Evolutionary conservation across 495 filamentous ascomycete genomes (phyloP), one percentile per base, ranked within the genome.

Genomic region (Podospora fimiseda): DNA sequence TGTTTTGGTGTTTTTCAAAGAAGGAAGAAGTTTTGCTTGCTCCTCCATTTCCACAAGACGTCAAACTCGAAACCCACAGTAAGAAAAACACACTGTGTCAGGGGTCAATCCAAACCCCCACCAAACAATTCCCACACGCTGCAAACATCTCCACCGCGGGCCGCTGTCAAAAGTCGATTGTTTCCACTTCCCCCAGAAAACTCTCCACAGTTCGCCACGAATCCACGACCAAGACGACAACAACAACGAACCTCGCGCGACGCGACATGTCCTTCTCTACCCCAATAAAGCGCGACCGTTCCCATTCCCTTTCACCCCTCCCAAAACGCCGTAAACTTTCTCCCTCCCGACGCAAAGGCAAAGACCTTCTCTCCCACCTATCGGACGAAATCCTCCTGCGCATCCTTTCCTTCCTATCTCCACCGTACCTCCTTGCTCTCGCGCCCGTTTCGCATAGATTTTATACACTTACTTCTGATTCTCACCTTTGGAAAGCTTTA

Each of bases 351-450:
- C 42, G 19, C 11, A 3, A 13, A 9, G 37, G 49, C 9, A 50
- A 45, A 30, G 78, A 80, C 61, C 58, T 66, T 6, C 59, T 79
- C 36, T 73, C 88, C 23, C 66, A 67, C 18, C 74, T 98, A 47
- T 94, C 90, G 49, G 86, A 96, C 68, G 93, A 98, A 64, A 77
- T 97, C 40, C 77, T 95, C 30, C 71, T 97, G 36, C 84, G 89
- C 61, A 89, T 95, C 50, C 78, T 96, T 44, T 89, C 87, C 2
- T 86, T 81, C 58, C 75, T 95, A 16, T 71, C 87, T 2, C 81
- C 87, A 18, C 65, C 73, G 1, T 81, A 87, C 22, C 76, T 98
- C 21, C 73, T 86, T 40, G 69, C 76, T 24, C 87, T 85, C 55
- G 81, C 94, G 58, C 89, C 86, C 43, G 68, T 94, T 21, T 96